Evolutionary conservation across 129 eudicot species (phyloP).

Genomic region (sunflower (Helianthus annuus)): DNA sequence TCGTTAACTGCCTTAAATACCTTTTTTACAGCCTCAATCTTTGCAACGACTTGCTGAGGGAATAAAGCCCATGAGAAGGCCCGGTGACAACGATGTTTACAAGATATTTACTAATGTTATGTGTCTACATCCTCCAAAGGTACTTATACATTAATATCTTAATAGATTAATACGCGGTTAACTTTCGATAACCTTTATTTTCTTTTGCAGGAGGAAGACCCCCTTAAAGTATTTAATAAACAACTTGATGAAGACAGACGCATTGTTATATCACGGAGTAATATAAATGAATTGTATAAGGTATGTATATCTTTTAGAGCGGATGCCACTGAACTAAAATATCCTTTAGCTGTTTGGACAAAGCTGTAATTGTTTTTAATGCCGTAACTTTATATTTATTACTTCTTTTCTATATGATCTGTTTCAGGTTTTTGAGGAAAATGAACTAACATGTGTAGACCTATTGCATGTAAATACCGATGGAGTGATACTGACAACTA

Average conservation of each 20-base stretch:
- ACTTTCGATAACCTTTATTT: neutral
- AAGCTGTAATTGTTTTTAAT: neutral
- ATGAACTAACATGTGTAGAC: constrained; percentile 48
- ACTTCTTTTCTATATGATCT: constrained; percentile 7
- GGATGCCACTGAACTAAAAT: neutral
- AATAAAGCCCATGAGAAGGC: constrained; percentile 53
- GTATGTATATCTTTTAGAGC: constrained; percentile 31
- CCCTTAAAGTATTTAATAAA: constrained; percentile 61
- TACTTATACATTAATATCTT: constrained; percentile 25
- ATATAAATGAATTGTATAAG: constrained; percentile 77
- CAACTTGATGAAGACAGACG: constrained; percentile 93
- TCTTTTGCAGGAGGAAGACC: constrained; percentile 77
- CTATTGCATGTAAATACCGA: constrained; percentile 78
- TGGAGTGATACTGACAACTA: constrained; percentile 68
- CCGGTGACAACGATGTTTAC: constrained; percentile 65
- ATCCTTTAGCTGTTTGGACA: neutral
- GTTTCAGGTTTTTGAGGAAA: constrained; percentile 85
- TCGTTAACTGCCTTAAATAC: neutral
- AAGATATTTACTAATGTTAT: constrained; percentile 80
- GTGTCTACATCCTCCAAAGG: constrained; percentile 78
- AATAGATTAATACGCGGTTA: neutral
- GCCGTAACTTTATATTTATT: neutral
- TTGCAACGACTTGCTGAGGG: constrained; percentile 89
- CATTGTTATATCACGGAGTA: constrained; percentile 86
- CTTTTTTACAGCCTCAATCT: constrained; percentile 74